These are phyloP conservation scores for Neurospora sp. DNA, from an alignment of 2,329 filamentous ascomycete genomes.

Conservation along the genomic window DNA sequence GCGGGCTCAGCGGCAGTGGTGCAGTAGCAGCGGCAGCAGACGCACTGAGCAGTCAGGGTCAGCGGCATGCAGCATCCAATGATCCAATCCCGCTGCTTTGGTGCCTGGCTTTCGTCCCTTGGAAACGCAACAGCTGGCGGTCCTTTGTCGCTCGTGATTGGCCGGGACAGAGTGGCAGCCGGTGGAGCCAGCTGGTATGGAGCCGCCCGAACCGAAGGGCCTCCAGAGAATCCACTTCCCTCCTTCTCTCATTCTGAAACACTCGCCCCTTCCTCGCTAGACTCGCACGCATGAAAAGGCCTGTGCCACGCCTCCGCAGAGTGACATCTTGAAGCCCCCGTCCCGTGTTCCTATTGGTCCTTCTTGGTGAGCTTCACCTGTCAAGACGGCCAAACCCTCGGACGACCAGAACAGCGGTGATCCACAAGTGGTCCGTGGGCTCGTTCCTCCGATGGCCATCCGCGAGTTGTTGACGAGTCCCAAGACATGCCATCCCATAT, in stretches of 20 bases:
- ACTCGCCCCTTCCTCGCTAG: background rate
- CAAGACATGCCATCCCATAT: background rate
- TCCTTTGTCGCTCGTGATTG: background rate
- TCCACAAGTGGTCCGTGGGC: background rate
- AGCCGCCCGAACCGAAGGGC: background rate
- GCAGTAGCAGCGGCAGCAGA: background rate
- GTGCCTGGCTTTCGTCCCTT: background rate
- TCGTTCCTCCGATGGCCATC: background rate
- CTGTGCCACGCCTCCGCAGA: background rate
- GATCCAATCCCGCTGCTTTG: background rate
- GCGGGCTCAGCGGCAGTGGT: background rate
- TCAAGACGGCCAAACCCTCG: background rate
- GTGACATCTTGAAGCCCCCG: background rate
- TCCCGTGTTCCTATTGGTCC: background rate
- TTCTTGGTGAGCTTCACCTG: background rate
- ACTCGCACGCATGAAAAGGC: background rate
- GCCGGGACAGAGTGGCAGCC: background rate
- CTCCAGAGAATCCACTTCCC: background rate
- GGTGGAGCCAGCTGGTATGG: background rate
- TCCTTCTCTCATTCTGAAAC: background rate
- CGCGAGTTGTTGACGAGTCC: background rate
- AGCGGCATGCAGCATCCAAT: background rate
- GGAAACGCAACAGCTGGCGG: background rate
- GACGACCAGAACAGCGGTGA: background rate
- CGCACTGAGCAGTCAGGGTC: background rate